Conservation (phyloP, 176 grass and related monocot species). For the Aegilops bicornis region DNA sequence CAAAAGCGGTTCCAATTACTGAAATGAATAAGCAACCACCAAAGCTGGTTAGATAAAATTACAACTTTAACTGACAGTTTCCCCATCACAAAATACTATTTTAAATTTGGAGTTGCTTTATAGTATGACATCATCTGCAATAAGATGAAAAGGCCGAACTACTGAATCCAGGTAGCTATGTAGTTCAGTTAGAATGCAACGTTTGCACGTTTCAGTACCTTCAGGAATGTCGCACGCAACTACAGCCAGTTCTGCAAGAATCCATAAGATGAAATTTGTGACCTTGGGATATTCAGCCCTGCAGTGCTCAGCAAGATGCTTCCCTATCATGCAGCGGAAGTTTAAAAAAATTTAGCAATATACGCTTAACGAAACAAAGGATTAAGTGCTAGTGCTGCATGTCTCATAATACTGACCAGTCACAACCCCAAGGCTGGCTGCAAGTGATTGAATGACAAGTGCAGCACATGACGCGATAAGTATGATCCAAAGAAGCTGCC, state of each 20-base stretch:
- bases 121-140: constrained; percentile 8
- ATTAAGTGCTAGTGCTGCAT: not conserved
- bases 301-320: constrained; percentile 96
- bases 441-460: constrained; percentile 94
- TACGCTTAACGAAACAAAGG: constrained; percentile 21
- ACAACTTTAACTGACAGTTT: constrained; percentile 4
- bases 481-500: constrained; percentile 97
- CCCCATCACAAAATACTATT: not conserved
- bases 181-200: constrained; percentile 12
- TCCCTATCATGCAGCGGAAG: constrained; percentile 53
- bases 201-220: constrained; percentile 47
- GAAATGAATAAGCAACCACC: constrained; percentile 11
- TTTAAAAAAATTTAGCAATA: constrained; percentile 16
- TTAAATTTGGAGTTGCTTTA: constrained; percentile 1
- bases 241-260: constrained; percentile 96
- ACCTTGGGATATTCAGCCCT: constrained; percentile 88
- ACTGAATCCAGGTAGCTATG: not conserved
- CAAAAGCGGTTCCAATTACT: constrained; percentile 99
- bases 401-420: constrained; percentile 61
- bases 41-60: constrained; percentile 23
- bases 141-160: not conserved
- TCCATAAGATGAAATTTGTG: constrained; percentile 89
- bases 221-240: constrained; percentile 98
- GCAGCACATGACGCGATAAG: constrained; percentile 93
- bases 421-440: constrained; percentile 88